Conservation (phyloP, 1,284 basidiomycete genomes). For the Wolfiporia cocos region DNA sequence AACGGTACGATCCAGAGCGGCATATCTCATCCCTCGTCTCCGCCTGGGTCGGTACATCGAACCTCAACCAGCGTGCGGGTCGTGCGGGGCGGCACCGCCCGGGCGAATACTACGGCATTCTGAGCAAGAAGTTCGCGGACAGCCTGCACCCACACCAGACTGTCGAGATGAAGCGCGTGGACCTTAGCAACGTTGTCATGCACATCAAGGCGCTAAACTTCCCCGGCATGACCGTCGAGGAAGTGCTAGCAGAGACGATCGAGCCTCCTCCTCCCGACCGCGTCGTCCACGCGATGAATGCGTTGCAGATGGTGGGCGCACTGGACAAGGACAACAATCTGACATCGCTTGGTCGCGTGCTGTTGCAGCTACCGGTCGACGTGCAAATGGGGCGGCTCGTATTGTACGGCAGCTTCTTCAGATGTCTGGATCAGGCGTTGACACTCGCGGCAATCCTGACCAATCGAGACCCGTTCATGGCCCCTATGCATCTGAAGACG, state of each 20-base stretch:
- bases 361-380: constrained; percentile 88
- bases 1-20: constrained; percentile 85
- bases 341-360: constrained; percentile 84
- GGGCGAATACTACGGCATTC: constrained; percentile 89
- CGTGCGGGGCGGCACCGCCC: constrained; percentile 90
- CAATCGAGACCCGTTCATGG: constrained; percentile 88
- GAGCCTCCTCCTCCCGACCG: constrained; percentile 85
- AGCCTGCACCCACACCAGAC: constrained; percentile 78
- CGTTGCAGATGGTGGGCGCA: constrained; percentile 85
- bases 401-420: constrained; percentile 90
- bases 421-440: constrained; percentile 86
- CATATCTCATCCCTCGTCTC: constrained; percentile 21
- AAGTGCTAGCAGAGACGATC: constrained; percentile 82
- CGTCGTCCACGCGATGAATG: constrained; percentile 77
- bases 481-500: constrained; percentile 65
- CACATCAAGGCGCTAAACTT: constrained; percentile 97
- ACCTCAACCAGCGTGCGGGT: constrained; percentile 90
- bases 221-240: constrained; percentile 82
- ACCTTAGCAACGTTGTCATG: constrained; percentile 91
- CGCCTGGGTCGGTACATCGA: constrained; percentile 56
- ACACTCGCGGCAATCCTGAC: constrained; percentile 89
- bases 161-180: constrained; percentile 96
- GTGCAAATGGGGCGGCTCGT: constrained; percentile 88
- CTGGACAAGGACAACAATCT: constrained; percentile 75
- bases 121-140: constrained; percentile 62